Evolutionary conservation across 495 filamentous ascomycete genomes (phyloP).

Genomic region (Penicillium parvum): DNA sequence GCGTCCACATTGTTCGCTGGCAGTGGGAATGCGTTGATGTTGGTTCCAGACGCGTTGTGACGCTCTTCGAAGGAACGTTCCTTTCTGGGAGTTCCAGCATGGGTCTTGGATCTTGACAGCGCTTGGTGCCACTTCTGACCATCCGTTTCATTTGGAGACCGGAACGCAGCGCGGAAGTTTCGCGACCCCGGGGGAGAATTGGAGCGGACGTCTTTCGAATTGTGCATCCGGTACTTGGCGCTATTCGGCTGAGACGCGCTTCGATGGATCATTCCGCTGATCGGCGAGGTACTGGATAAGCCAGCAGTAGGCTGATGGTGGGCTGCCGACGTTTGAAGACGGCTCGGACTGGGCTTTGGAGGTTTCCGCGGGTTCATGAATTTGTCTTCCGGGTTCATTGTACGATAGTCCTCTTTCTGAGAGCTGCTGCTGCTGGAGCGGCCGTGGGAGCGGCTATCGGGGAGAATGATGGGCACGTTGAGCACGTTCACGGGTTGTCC

Average conservation of each 20-base stretch:
- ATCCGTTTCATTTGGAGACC: slow-evolving; percentile 17
- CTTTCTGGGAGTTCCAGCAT: not conserved
- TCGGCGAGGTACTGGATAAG: slow-evolving; percentile 26
- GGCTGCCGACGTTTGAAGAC: slow-evolving; percentile 55
- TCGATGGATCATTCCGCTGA: slow-evolving; percentile 22
- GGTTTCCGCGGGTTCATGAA: slow-evolving; percentile 66
- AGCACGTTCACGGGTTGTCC: slow-evolving; percentile 82
- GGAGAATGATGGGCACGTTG: slow-evolving; percentile 67
- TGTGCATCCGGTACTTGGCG: slow-evolving; percentile 18
- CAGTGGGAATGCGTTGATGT: slow-evolving; percentile 7
- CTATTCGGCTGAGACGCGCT: slow-evolving; percentile 37
- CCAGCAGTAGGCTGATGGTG: slow-evolving; percentile 33
- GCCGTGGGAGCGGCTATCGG: slow-evolving; percentile 39
- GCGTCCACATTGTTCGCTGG: slow-evolving; percentile 4
- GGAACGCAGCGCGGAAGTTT: slow-evolving; percentile 34
- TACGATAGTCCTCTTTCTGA: slow-evolving; percentile 51
- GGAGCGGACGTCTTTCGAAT: slow-evolving; percentile 35
- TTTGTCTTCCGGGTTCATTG: slow-evolving; percentile 74
- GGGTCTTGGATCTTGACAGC: slow-evolving; percentile 3
- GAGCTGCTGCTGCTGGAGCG: slow-evolving; percentile 36
- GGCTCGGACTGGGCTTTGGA: slow-evolving; percentile 45
- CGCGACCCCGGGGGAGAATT: slow-evolving; percentile 37
- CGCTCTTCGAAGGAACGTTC: slow-evolving; percentile 1
- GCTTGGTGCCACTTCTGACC: slow-evolving; percentile 6
- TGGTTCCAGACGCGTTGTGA: slow-evolving; percentile 19